Base-by-base conservation (phyloP, 2,329 filamentous ascomycete species). In the Zymoseptoria pseudotritici region DNA sequence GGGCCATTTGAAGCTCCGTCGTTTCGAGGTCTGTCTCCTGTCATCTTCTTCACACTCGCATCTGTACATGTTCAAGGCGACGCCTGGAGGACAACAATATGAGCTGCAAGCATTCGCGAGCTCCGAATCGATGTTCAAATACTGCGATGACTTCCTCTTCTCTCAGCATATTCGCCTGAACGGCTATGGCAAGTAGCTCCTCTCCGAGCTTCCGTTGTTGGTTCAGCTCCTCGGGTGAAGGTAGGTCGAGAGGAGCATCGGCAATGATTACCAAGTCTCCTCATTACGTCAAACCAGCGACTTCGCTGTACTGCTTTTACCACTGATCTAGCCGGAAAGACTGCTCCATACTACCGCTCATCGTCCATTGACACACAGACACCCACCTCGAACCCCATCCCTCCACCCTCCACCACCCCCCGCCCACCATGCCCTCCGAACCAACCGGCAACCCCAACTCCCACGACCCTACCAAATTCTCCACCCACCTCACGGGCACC, bases 381-480 rank as follows among this genome's bases (percentile, higher is more conserved):
- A n/a, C 3, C 24, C 31, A 50, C n/a, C 52, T 21, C 11, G 31
- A 36, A 36, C 13, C 9, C 31, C 9, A 2, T 9, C 13, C 1
- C 4, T 8, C 31, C 9, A 1, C 9, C 10, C 31, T 2, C 56
- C 57, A 24, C 50, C 21, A n/a, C n/a, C n/a, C n/a, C 4, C 21
- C 21, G 22, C 59, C 17, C 57, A 68, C 51, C n/a, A 71, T 74
- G 71, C 68, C 73, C 17, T 63, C 63, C 53, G 58, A 63, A 49
- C 67, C 68, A 19, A 76, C 74, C 31, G 75, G 75, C 56, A 69
- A 78, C 60, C 76, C 76, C 1, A 78, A 77, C 10, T 60, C 66
- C 9, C 74, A 77, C 62, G 63, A 69, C 29, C 13, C 59, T 4
- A 68, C 71, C 20, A 50, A 69, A 9, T 77, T 77, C 68, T 60